Evolutionary conservation across 495 filamentous ascomycete species (phyloP).

Genomic region (Hypoxylon perforatum): DNA sequence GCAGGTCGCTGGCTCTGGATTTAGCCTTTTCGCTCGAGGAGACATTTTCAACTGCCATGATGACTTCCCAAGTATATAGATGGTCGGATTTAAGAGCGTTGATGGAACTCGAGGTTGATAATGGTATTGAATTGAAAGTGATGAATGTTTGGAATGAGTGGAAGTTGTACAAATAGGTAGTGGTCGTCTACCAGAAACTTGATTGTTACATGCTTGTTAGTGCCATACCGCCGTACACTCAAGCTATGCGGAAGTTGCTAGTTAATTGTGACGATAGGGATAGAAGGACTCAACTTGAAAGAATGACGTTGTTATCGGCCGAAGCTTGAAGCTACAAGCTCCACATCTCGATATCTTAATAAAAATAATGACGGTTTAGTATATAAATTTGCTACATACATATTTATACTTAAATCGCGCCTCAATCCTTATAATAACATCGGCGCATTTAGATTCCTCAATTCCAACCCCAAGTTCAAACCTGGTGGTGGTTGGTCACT

Average conservation of each 20-base stretch:
- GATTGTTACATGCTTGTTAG: no score
- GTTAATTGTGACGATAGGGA: neutral
- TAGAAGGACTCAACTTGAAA: neutral
- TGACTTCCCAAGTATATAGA: neutral
- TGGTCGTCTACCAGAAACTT: no score
- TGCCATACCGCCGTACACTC: no score
- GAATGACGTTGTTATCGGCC: slow-evolving; percentile 6
- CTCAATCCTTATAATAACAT: neutral
- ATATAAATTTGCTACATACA: no score
- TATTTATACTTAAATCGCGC: no score
- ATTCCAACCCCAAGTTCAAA: slow-evolving; percentile 1
- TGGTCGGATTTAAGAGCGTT: neutral
- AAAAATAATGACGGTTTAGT: no score
- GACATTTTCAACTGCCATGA: slow-evolving; percentile 18
- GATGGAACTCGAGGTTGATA: no score
- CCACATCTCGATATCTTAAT: no score
- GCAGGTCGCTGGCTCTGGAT: slow-evolving; percentile 39
- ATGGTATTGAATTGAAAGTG: no score
- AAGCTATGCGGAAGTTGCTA: neutral
- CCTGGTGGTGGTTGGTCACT: slow-evolving; percentile 20
- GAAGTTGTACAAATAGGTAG: no score
- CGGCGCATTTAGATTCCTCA: neutral
- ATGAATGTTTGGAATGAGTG: no score
- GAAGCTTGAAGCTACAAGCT: no score
- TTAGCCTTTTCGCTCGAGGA: slow-evolving; percentile 30